Evolutionary conservation across 345 rosid genomes (phyloP).

Genomic region (Cochlearia excelsa): DNA sequence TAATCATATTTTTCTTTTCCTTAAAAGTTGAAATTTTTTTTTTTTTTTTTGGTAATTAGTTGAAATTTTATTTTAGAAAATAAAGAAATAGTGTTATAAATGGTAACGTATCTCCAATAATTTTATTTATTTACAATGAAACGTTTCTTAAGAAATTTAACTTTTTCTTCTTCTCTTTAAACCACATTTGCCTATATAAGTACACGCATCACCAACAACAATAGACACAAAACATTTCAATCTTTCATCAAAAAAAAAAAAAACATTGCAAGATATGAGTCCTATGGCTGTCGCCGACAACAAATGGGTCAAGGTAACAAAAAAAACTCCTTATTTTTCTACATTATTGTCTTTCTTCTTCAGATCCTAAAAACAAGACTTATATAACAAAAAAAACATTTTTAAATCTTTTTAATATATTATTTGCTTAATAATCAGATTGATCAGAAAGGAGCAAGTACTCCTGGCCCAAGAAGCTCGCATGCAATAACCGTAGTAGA

Average conservation of each 20-base stretch:
- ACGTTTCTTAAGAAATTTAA: slow-evolving; percentile 6
- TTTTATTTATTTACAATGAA: neutral
- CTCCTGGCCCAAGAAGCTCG: slow-evolving; percentile 38
- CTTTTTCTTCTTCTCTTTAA: neutral
- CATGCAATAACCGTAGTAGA: slow-evolving; percentile 35
- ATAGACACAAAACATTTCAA: neutral
- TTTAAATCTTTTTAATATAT: neutral
- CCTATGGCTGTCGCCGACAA: slow-evolving; percentile 16
- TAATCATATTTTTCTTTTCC: no score
- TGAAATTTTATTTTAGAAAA: neutral
- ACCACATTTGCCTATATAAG: slow-evolving; percentile 9
- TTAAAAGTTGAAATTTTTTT: neutral
- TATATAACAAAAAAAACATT: neutral
- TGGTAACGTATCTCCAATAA: slow-evolving; percentile 21
- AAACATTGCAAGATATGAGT: slow-evolving; percentile 14
- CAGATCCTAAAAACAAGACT: neutral
- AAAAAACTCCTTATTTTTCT: no score
- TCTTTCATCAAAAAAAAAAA: neutral
- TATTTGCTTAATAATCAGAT: slow-evolving; percentile 12
- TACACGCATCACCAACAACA: neutral
- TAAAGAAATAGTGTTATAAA: slow-evolving; percentile 3
- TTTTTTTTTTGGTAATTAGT: neutral
- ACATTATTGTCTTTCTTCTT: neutral
- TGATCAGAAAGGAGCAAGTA: slow-evolving; percentile 27
- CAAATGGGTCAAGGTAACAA: slow-evolving; percentile 31